phyloP scores from a whole-genome alignment of 2,329 filamentous ascomycete genomes.

The Cladophialophora yegresii region DNA sequence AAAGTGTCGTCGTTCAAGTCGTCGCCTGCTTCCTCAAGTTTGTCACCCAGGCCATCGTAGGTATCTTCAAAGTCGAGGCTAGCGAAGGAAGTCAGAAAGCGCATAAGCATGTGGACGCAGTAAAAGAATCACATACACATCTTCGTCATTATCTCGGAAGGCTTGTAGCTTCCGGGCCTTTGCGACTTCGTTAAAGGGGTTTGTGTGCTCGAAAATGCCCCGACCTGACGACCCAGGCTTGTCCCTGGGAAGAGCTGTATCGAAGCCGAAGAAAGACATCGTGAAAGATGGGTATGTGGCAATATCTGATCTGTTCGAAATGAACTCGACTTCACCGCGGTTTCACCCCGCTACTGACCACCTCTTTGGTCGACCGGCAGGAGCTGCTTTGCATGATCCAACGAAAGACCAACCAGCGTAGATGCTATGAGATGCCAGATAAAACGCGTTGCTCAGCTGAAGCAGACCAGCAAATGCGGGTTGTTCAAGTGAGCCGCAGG shows the following conservation, averaged over 20 bases:
- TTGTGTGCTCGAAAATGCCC: slow-evolving; percentile 73
- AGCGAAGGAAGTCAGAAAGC: slow-evolving; percentile 42
- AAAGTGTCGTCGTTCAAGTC: slow-evolving; percentile 98
- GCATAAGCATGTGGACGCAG: background rate
- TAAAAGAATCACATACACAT: slow-evolving; percentile 50
- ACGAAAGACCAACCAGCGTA: slow-evolving; percentile 22
- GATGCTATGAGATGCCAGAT: slow-evolving; percentile 26
- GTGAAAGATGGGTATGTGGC: background rate
- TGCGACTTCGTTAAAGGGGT: slow-evolving; percentile 85
- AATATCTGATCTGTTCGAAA: slow-evolving; percentile 50
- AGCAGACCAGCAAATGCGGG: slow-evolving; percentile 6
- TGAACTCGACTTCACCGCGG: background rate
- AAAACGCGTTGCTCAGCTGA: background rate
- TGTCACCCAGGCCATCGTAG: slow-evolving; percentile 90
- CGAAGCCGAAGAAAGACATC: slow-evolving; percentile 94
- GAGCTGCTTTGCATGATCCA: slow-evolving; percentile 30
- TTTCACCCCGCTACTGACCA: slow-evolving; percentile 20
- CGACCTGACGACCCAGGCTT: slow-evolving; percentile 59
- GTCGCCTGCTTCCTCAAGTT: slow-evolving; percentile 88
- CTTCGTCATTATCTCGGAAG: slow-evolving; percentile 58
- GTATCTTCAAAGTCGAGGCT: slow-evolving; percentile 93
- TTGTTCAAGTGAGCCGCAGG: slow-evolving; percentile 3
- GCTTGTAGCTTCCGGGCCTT: slow-evolving; percentile 51
- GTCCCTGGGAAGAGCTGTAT: slow-evolving; percentile 66
- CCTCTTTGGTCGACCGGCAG: slow-evolving; percentile 35